These are phyloP conservation scores for Pulveroboletus sp. DNA, from an alignment of 768 basidiomycete species.

Conservation along the genomic window DNA sequence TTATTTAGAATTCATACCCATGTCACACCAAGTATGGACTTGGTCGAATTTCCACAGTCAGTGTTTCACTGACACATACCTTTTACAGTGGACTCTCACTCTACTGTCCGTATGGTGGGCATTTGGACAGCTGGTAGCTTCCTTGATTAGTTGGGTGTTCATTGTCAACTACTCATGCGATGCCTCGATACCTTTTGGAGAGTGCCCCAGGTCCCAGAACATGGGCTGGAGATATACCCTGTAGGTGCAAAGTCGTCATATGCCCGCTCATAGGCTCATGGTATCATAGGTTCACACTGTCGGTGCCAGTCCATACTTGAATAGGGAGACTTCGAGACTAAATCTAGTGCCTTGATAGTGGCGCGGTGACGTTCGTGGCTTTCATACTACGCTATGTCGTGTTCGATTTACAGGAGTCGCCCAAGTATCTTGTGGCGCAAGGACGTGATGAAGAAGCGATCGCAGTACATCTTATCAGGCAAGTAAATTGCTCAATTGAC, in stretches of 20 bases:
- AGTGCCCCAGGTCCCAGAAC: conserved; percentile 46
- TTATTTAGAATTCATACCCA: conserved; percentile 42
- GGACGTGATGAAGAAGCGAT: conserved; percentile 56
- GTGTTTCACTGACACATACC: not conserved
- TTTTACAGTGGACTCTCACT: conserved; percentile 46
- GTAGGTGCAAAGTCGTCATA: conserved; percentile 19
- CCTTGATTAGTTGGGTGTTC: conserved; percentile 50
- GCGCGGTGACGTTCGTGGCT: conserved; percentile 45
- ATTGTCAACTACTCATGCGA: conserved; percentile 53
- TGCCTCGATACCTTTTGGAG: conserved; percentile 24
- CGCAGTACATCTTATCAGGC: conserved; percentile 24
- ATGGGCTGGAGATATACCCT: conserved; percentile 60
- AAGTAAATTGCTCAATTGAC: not conserved
- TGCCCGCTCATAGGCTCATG: not conserved
- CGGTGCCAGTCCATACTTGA: conserved; percentile 12
- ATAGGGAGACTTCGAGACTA: not conserved
- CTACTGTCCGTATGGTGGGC: conserved; percentile 54
- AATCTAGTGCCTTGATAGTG: conserved; percentile 26
- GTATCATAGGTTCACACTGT: conserved; percentile 38
- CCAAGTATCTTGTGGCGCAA: conserved; percentile 55
- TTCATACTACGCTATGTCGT: conserved; percentile 53
- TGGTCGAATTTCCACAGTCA: not conserved
- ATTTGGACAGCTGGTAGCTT: conserved; percentile 46
- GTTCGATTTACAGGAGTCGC: conserved; percentile 56
- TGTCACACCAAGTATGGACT: conserved; percentile 33